Evolutionary conservation across 2,329 filamentous ascomycete species (phyloP).

Genomic region (Aaosphaeria arxii): DNA sequence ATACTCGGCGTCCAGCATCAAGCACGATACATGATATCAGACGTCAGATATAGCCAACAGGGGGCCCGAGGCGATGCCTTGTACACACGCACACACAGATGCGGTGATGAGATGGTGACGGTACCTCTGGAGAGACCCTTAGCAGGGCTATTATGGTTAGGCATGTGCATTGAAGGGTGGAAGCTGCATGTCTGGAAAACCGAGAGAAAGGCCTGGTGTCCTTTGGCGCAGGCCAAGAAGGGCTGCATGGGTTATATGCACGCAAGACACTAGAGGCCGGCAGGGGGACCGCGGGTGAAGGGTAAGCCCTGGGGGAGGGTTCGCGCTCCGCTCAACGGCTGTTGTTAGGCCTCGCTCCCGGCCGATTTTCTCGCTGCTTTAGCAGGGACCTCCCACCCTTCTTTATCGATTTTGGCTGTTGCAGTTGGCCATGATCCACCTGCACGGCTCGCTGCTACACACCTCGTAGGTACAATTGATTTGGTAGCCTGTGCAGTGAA

Average conservation of each 20-base stretch:
- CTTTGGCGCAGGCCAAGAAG: conserved; percentile 24
- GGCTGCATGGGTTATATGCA: conserved; percentile 19
- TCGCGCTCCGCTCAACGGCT: conserved; percentile 24
- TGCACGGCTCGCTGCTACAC: too few relatives aligned
- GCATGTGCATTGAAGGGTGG: conserved; percentile 23
- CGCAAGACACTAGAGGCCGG: conserved; percentile 22
- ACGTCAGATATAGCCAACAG: background rate
- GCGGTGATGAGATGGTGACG: too few relatives aligned
- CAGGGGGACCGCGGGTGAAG: conserved; percentile 21
- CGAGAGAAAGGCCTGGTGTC: conserved; percentile 20
- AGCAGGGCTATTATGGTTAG: conserved; percentile 18
- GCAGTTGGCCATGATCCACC: too few relatives aligned
- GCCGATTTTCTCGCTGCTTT: conserved; percentile 25
- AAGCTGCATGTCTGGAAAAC: conserved; percentile 25
- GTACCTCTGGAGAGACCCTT: conserved; percentile 3
- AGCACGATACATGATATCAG: too few relatives aligned
- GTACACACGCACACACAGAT: too few relatives aligned
- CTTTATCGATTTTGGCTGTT: background rate
- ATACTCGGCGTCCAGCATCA: too few relatives aligned
- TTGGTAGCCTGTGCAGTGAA: too few relatives aligned
- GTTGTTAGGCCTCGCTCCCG: conserved; percentile 20
- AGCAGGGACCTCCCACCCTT: conserved; percentile 1
- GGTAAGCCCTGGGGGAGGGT: conserved; percentile 10
- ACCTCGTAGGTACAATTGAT: too few relatives aligned
- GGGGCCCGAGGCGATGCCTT: conserved; percentile 14